These are phyloP conservation scores for Laetiporus sulphureus DNA, from an alignment of 1,284 basidiomycete species.

Conservation along the genomic window DNA sequence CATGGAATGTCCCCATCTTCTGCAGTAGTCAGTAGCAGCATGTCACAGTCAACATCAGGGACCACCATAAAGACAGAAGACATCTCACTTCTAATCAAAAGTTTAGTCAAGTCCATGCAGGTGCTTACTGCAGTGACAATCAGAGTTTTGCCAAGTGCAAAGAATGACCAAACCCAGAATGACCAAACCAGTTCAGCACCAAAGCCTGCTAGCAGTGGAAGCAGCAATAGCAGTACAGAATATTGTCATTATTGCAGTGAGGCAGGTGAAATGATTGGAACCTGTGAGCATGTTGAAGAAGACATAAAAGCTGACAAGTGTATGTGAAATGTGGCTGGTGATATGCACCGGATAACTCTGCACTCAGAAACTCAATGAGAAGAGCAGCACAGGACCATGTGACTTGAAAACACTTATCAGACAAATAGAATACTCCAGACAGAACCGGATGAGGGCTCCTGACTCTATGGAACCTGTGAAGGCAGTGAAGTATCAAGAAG, in stretches of 20 bases:
- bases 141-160: too few relatives aligned
- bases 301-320: conserved; percentile 6
- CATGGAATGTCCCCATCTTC: background rate
- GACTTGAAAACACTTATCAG: too few relatives aligned
- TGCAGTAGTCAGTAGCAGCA: too few relatives aligned
- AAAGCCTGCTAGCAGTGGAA: background rate
- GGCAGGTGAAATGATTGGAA: too few relatives aligned
- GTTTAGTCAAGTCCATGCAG: background rate
- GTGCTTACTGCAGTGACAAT: background rate
- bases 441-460: too few relatives aligned
- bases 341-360: too few relatives aligned
- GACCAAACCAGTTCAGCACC: background rate
- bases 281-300: too few relatives aligned
- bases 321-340: conserved; percentile 2
- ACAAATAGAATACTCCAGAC: too few relatives aligned
- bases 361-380: too few relatives aligned
- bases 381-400: too few relatives aligned
- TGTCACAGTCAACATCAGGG: background rate
- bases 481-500: too few relatives aligned
- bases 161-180: background rate
- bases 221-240: conserved; percentile 1
- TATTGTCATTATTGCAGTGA: conserved; percentile 3
- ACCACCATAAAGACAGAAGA: conserved; percentile 2
- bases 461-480: too few relatives aligned
- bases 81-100: conserved; percentile 1